These are phyloP conservation scores for Penicillium sp. DNA, from an alignment of 2,329 filamentous ascomycete species.

Conservation along the genomic window DNA sequence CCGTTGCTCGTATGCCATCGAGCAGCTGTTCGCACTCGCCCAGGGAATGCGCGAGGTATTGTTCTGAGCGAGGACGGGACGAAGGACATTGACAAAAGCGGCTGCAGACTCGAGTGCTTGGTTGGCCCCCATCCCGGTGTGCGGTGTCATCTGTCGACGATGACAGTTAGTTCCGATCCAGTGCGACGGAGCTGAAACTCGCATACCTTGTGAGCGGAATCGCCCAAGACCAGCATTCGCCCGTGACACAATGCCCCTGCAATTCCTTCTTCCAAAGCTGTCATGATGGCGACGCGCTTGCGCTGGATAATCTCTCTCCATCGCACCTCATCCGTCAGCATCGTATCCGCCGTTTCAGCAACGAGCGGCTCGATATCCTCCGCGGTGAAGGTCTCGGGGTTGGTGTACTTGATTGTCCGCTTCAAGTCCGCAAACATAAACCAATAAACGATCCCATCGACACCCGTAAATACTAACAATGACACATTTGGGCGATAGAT, in stretches of 20 bases:
- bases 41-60: background rate
- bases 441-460: background rate
- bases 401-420: background rate
- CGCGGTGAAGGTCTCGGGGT: background rate
- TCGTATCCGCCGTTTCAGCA: background rate
- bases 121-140: background rate
- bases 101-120: background rate
- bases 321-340: background rate
- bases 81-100: background rate
- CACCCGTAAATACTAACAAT: background rate
- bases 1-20: background rate
- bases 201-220: conserved; percentile 1
- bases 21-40: background rate
- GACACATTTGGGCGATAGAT: background rate
- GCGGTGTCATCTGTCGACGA: background rate
- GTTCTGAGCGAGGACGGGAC: background rate
- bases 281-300: background rate
- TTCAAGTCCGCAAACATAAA: background rate
- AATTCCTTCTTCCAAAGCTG: background rate
- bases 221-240: background rate
- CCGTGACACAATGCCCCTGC: background rate
- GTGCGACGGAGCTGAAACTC: background rate
- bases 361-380: background rate
- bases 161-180: too few species aligned
- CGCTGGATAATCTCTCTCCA: background rate